These are phyloP conservation scores for Tolypocladium tropicale DNA, from an alignment of 2,329 filamentous ascomycete genomes.

Conservation along the genomic window DNA sequence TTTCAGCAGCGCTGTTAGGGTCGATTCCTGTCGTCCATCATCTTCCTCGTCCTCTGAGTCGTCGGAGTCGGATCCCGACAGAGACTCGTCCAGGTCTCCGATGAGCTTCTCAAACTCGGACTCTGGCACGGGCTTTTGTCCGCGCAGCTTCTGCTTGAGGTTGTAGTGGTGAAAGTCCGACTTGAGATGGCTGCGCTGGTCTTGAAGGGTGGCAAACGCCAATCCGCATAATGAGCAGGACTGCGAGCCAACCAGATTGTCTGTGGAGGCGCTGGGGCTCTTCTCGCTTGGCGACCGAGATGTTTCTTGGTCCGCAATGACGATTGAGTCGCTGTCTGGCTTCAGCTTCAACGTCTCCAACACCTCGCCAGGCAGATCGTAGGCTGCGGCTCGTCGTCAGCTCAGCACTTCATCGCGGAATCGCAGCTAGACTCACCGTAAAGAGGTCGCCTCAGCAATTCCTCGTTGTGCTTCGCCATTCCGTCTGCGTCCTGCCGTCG, in stretches of 20 bases:
- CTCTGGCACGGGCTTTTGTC: conserved; percentile 62
- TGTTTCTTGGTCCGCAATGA: conserved; percentile 10
- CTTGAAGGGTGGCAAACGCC: conserved; percentile 59
- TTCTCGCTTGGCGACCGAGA: conserved; percentile 12
- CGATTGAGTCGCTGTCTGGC: conserved; percentile 17
- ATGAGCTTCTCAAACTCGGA: conserved; percentile 78
- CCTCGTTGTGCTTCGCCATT: conserved; percentile 23
- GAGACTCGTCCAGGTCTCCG: conserved; percentile 77
- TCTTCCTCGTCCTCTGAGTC: conserved; percentile 59
- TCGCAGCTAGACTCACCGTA: conserved; percentile 29
- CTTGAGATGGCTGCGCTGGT: conserved; percentile 77
- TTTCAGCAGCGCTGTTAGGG: conserved; percentile 67
- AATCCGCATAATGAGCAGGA: conserved; percentile 74
- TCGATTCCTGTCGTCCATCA: conserved; percentile 51
- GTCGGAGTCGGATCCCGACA: conserved; percentile 76
- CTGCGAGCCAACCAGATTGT: conserved; percentile 48
- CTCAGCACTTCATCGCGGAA: background rate
- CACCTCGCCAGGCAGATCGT: conserved; percentile 69
- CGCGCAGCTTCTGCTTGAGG: conserved; percentile 79
- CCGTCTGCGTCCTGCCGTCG: background rate
- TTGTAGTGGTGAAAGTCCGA: conserved; percentile 94
- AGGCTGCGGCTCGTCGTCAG: conserved; percentile 45
- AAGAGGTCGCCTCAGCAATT: conserved; percentile 38
- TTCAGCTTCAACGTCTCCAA: conserved; percentile 52
- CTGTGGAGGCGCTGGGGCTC: conserved; percentile 15